A percentile compares a stretch with the other conserved stretches of the same genome.
Evolutionary conservation across 78 protist genomes (phyloP).

Genomic region (Pigoraptor vietnamica): DNA sequence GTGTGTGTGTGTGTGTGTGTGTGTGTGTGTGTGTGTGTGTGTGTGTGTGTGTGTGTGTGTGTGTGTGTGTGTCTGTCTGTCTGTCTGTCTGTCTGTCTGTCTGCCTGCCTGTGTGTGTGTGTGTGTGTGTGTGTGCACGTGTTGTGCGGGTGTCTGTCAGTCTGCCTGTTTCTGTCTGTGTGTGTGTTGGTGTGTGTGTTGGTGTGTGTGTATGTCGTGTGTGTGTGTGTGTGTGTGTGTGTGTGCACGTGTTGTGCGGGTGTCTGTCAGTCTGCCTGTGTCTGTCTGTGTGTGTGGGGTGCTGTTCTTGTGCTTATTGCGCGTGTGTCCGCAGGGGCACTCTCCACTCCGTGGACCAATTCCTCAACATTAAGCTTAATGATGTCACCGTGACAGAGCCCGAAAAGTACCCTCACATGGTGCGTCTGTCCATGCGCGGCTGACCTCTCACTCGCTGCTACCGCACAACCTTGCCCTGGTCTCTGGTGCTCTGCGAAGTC

Average conservation of each 20-base stretch:
- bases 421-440: neutral
- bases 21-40: no score
- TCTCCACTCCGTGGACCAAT: conserved; percentile 92
- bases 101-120: neutral
- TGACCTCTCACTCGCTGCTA: neutral
- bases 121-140: no score
- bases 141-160: conserved; percentile 84
- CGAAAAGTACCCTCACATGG: conserved; percentile 87
- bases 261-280: neutral
- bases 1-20: no score
- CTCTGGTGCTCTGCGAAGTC: neutral
- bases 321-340: conserved; percentile 47
- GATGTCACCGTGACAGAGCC: conserved; percentile 68
- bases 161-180: no score
- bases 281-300: conserved; percentile 16
- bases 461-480: neutral
- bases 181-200: no score
- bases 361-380: conserved; percentile 78
- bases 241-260: neutral
- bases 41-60: no score
- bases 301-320: conserved; percentile 86
- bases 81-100: neutral
- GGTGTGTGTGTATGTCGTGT: no score
- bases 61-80: no score
- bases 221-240: neutral